Conservation (phyloP, 441 rosid genomes). For the Codiaeum variegatum region DNA sequence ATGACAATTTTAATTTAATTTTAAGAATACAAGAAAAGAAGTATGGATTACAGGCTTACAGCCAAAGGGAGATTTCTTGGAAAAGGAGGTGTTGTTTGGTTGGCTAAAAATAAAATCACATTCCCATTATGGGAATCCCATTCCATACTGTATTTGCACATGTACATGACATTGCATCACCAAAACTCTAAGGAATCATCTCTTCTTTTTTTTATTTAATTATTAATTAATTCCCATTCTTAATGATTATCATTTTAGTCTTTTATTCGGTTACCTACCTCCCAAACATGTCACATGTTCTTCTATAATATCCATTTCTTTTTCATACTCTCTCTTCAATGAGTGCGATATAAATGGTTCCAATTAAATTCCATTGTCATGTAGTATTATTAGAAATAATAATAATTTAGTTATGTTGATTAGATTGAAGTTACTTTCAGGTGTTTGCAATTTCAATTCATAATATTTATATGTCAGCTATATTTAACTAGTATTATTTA, state of each 20-base stretch:
- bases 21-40: too few relatives aligned
- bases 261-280: conserved; percentile 30
- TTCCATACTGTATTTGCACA: conserved; percentile 15
- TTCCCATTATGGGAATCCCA: conserved; percentile 22
- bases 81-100: background rate
- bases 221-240: too few relatives aligned
- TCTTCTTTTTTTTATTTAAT: background rate
- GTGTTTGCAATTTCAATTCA: too few relatives aligned
- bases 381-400: background rate
- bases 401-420: background rate
- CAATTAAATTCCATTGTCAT: conserved; percentile 6
- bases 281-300: conserved; percentile 36
- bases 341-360: conserved; percentile 13
- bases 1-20: too few relatives aligned
- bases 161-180: background rate
- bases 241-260: background rate
- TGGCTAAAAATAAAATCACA: conserved; percentile 9
- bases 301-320: too few relatives aligned
- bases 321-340: conserved; percentile 5
- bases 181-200: background rate
- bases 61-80: background rate
- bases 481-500: background rate
- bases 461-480: background rate
- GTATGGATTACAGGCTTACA: too few relatives aligned
- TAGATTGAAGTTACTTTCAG: background rate